Evolutionary conservation across 2,329 filamentous ascomycete species (phyloP), one percentile per base, ranked within the genome.

Genomic region (Grosmannia clavigera): DNA sequence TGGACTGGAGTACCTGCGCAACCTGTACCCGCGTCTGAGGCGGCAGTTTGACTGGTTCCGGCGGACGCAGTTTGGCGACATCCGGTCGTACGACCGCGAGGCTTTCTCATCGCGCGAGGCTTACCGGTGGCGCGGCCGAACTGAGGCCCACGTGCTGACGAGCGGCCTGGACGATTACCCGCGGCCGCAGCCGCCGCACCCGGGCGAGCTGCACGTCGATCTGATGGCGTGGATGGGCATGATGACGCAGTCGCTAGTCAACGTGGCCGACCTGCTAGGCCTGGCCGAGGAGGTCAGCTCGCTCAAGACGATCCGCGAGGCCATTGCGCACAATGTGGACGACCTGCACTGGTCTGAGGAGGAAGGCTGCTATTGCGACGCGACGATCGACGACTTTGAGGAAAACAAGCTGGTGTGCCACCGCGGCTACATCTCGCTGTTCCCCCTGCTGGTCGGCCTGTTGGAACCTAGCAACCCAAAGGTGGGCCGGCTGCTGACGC

Each of bases 121-220:
- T 2, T 99, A 97, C 74, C 84, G 94, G 66, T 99, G 94, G 94
- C 86, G 91, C 60, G 94, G 94, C 63, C 87, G 94, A 61, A 94
- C 89, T 9, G 83, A 88, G 40, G 82, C 84, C 55, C 94, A 97
- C 71, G 87, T 95, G 63, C 79, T 99, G 56, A 95, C 94, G 5
- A 96, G 91, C 58, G 94, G 94, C 3, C 82, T 99, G 2, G 94
- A 99, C 68, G 94, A 99, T 74, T 99, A 97, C 70, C 94, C 94
- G 57, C 89, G 94, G 56, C 81, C 94, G 10, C 90, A 95, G 72
- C 92, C 94, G 16, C 94, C 94, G 31, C 92, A 96, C 71, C 92
- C 94, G 0, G 92, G 90, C 68, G 94, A 99, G 81, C 81, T 99
- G 57, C 92, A 99, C 71, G 86, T 95, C 35, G 94, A 99, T 73